Evolutionary conservation across 2,329 filamentous ascomycete genomes (phyloP).

Genomic region (Penicillium sp.): DNA sequence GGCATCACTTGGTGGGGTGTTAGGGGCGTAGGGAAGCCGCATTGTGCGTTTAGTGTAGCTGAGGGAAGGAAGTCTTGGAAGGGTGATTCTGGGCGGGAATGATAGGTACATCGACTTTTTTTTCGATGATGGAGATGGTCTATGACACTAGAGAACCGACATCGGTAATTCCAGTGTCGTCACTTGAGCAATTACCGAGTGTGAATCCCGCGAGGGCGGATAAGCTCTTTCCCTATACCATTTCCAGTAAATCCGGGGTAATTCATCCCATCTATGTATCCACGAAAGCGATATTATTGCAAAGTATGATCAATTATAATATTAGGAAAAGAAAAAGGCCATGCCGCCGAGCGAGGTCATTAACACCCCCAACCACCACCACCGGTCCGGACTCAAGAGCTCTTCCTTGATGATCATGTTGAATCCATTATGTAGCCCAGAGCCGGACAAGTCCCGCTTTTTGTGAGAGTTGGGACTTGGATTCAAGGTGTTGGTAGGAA

Average conservation of each 20-base stretch:
- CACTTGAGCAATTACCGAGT: not conserved
- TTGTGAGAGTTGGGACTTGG: slow-evolving; percentile 47
- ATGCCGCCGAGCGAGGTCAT: slow-evolving; percentile 48
- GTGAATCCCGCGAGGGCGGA: not conserved
- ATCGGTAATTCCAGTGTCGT: not conserved
- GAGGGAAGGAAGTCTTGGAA: not conserved
- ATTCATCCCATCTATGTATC: not conserved
- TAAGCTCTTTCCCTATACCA: not conserved
- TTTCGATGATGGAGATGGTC: not conserved
- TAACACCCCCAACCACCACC: slow-evolving; percentile 52
- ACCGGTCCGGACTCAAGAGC: slow-evolving; percentile 41
- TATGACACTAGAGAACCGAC: not conserved
- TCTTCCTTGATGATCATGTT: slow-evolving; percentile 33
- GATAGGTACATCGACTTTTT: not conserved
- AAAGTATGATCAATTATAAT: not conserved
- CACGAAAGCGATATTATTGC: not conserved
- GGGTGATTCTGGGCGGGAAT: not conserved
- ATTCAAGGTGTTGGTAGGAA: slow-evolving; percentile 67
- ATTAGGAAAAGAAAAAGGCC: slow-evolving; percentile 35
- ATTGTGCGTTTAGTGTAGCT: slow-evolving; percentile 11
- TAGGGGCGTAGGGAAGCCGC: slow-evolving; percentile 26
- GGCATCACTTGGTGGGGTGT: slow-evolving; percentile 21
- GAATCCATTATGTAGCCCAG: not conserved
- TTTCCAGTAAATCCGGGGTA: not conserved
- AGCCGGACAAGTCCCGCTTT: slow-evolving; percentile 16